Base-by-base conservation (phyloP, 2,329 filamentous ascomycete species). In the Exophiala aquamarina region DNA sequence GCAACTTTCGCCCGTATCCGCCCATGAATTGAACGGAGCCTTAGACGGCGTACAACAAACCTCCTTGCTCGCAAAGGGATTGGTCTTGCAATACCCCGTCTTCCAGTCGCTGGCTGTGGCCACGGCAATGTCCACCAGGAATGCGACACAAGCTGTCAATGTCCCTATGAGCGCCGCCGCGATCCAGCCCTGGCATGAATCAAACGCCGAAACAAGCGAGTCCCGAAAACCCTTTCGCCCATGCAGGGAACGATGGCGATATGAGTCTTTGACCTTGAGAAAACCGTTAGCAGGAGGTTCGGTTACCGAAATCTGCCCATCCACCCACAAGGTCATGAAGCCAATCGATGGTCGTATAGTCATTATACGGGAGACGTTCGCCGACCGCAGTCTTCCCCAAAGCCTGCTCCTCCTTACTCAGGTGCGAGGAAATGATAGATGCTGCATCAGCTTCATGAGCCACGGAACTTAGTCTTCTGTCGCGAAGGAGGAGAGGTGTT, bases 301-400 rank as follows among this genome's bases (percentile, higher is more conserved):
- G 15, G 13, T 10, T n/a, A n/a, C n/a, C n/a, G n/a, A 14, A 15
- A 37, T 10, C 15, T 11, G 36, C 20, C 13, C 29, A 15, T 31
- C n/a, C 4, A 38, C 52, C 20, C 59, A 78, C 75, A 46, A 83
- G 61, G 56, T 81, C 78, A 60, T 81, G 79, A 8, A 83, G 67
- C 78, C 78, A 83, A 61, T 83, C 79, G 47, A 82, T 82, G 1
- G 78, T 81, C 6, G 75, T 78, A 55, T 83, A 83, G 53, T 82
- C 75, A 57, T 80, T 81, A 59, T 83, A 83, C 1, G 77, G 74
- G 15, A 82, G 61, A 41, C 78, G 65, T 58, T 82, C 79, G 33
- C 77, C 78, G 9, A 78, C 66, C 1, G 74, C 66, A 18, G 70
- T 74, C 3, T 64, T 63, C 5, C 58, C 65, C 44, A 79, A 61